A percentile compares a stretch with the other conserved stretches of the same genome.
Evolutionary conservation across 148 eudicot genomes (phyloP).

Genomic region (Vaccinium myrtillus): DNA sequence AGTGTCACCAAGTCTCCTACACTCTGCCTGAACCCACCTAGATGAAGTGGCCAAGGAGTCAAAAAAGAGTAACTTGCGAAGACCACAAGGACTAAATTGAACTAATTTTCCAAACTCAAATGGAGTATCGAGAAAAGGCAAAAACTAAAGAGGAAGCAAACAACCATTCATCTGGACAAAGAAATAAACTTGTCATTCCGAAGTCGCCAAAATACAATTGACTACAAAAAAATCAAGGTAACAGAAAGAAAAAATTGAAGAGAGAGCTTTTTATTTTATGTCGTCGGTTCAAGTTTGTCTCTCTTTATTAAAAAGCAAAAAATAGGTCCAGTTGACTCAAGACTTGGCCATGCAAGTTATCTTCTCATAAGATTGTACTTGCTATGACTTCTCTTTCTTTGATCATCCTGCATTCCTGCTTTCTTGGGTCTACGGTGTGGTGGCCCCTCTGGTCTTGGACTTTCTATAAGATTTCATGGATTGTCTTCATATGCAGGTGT

Average conservation of each 20-base stretch:
- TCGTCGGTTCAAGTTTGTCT: not conserved
- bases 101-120: not conserved
- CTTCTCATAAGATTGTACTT: not conserved
- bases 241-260: not conserved
- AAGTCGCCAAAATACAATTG: not conserved
- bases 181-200: not conserved
- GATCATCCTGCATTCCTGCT: not conserved
- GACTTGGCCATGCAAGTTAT: not conserved
- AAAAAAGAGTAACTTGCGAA: not conserved
- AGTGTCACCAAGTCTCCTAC: conserved; percentile 84
- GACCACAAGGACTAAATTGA: not conserved
- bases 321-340: not conserved
- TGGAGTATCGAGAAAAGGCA: not conserved
- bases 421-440: not conserved
- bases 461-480: not conserved
- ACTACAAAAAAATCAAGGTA: not conserved
- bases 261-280: not conserved
- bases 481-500: not conserved
- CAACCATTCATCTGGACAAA: not conserved
- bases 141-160: not conserved
- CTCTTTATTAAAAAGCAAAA: not conserved
- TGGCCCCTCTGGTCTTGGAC: not conserved
- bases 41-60: conserved; percentile 15
- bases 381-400: not conserved
- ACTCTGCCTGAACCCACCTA: conserved; percentile 98